Evolutionary conservation across 768 basidiomycete genomes (phyloP).

Genomic region (Amanita thiersii): DNA sequence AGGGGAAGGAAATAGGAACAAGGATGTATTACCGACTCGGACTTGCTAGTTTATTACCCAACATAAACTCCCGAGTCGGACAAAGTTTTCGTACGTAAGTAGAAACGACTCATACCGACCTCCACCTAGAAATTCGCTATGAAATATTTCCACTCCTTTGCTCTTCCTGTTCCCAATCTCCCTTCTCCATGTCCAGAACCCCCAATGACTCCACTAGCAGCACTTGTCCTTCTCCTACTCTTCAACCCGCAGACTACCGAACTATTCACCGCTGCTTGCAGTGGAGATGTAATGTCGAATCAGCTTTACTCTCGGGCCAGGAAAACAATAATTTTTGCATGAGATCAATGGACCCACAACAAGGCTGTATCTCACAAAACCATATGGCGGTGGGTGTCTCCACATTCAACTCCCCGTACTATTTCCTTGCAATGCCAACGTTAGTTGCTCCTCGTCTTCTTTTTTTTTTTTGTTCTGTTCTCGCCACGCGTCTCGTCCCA

Average conservation of each 20-base stretch:
- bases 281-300: conserved; percentile 3
- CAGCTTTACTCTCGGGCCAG: not conserved
- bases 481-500: not conserved
- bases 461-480: not conserved
- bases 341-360: too few relatives aligned
- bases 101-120: not conserved
- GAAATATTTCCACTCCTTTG: too few relatives aligned
- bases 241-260: not conserved
- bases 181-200: not conserved
- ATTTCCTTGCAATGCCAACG: not conserved
- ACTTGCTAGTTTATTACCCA: not conserved
- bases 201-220: not conserved
- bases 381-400: not conserved
- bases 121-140: too few relatives aligned
- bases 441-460: not conserved
- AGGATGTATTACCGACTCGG: conserved; percentile 1
- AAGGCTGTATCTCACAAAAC: not conserved
- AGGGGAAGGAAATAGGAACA: not conserved
- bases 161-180: not conserved
- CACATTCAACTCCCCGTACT: not conserved
- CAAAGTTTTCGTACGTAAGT: not conserved
- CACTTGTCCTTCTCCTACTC: not conserved
- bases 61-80: conserved; percentile 8
- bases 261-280: conserved; percentile 5
- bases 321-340: too few relatives aligned